Base-by-base conservation (phyloP, 1,284 basidiomycete species). In the Farysia itapuensis region DNA sequence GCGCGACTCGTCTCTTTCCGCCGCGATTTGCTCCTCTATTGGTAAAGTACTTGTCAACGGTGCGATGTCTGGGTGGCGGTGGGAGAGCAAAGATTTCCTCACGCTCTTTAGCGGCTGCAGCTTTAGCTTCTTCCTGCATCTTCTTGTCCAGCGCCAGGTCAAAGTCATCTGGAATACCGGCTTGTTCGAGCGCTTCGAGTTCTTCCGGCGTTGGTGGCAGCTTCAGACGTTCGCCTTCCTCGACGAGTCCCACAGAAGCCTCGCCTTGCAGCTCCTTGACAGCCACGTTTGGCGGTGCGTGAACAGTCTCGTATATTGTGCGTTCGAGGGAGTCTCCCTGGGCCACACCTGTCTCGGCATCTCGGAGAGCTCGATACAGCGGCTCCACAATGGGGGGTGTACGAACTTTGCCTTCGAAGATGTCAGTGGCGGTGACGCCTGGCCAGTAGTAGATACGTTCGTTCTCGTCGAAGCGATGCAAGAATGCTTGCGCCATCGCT, bases 281-380 rank as follows among this genome's bases (percentile, higher is more conserved):
- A 2, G 51, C 67, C 8, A 43, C 38, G 25, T 60, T 60, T 0
- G 42, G 56, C 6, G 52, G 45, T 0, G 47, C 64, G 4, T 45
- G 30, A 5, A 67, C 31, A 5, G 33, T 35, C 24, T 70, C 68
- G 44, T 70, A 70, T 3, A 68, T 53, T 13, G 50, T 63, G 4
- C 44, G 28, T n/a, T 75, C 78, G 3, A 77, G 53, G 28, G 63
- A 64, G 6, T 67, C 64, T 7, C 74, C 72, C 50, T 83, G 82
- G 0, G 82, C 81, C 12, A 64, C 54, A n/a, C 82, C 82, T 0
- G 77, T 69, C 44, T 81, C 81, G n/a, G 82, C 81, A 40, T 81
- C 81, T 8, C 72, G 51, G 5, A 83, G 69, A 0, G 81, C 80
- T 8, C 72, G 30, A 35, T 78, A 72, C 5, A 83, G 73, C 1